Evolutionary conservation across 106 monocot species (phyloP), one percentile per base, ranked within the genome.

Genomic region (Acanthochlamys bracteata): DNA sequence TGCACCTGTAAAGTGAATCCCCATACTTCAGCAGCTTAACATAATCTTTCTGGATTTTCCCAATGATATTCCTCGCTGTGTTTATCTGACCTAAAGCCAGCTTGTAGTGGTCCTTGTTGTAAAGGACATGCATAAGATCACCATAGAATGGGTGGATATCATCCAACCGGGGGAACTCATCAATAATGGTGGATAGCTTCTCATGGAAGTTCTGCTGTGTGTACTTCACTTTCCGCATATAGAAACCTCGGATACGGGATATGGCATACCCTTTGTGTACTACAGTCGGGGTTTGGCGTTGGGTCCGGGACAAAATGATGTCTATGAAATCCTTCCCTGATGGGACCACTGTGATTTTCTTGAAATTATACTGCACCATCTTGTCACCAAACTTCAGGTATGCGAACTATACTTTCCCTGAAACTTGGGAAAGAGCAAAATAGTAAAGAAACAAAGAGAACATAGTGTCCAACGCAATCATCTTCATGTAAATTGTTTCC

Each of bases 281-380:
- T 15, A 98, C 98, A 24, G 98, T 98, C 20, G 98, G 92, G 1
- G 98, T 98, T 66, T 98, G 98, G 41, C 98, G 75, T 25, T 98
- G 98, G 20, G 98, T 98, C n/a, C 98, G 80, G 0, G 98, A 98
- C 20, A 98, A 81, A 19, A 92, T 85, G 45, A 98, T 98, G 62
- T 98, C 92, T 54, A 89, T 76, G 47, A 92, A 81, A 25, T 88
- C 85, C 79, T 92, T 89, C 46, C 83, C 81, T 19, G 98, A 67
- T 45, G 98, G 92, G 24, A 98, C 92, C 11, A 92, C 79, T 6
- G 98, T 92, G 25, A 98, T 92, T 58, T 81, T 83, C 88, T 98
- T 98, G 75, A 98, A 98, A 54, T 92, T 92, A 69, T 88, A 98
- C 55, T 96, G 96, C 72, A 96, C 96, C 96, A 96, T 96, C 71